Percentiles rank a stretch among this genome's conserved stretches.
phyloP scores from a whole-genome alignment of 2,329 filamentous ascomycete genomes.

The Trichoderma citrinoviride region DNA sequence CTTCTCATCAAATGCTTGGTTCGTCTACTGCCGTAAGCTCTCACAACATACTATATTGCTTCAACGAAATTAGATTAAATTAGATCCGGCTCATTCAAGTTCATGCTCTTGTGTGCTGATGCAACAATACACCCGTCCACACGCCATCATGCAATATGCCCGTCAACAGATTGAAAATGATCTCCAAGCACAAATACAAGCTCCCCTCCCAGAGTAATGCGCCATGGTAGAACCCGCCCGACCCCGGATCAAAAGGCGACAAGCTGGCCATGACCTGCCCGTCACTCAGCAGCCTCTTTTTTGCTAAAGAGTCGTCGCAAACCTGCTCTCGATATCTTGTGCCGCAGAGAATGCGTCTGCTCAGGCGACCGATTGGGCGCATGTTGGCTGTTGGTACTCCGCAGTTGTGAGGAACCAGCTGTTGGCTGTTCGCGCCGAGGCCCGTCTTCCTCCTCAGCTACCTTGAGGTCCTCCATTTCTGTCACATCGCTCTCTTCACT shows the following conservation, averaged over 20 bases:
- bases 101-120: neutral
- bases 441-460: constrained; percentile 1
- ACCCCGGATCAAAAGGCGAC: neutral
- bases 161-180: neutral
- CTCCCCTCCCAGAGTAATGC: neutral
- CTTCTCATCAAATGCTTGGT: neutral
- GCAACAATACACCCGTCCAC: neutral
- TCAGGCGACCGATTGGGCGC: constrained; percentile 3
- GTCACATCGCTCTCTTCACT: neutral
- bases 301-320: constrained; percentile 24
- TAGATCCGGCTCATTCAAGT: neutral
- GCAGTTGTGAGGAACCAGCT: neutral
- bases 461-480: neutral
- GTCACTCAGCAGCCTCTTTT: neutral
- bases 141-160: neutral
- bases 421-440: constrained; percentile 4
- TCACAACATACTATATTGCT: neutral
- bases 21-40: neutral
- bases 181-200: neutral
- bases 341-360: constrained; percentile 22
- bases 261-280: neutral
- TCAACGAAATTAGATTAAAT: neutral
- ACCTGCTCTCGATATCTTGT: constrained; percentile 26
- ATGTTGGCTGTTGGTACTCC: neutral
- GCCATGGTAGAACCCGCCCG: neutral